These are phyloP conservation scores for Penicillium psychrofluorescens DNA, from an alignment of 495 filamentous ascomycete species.

Conservation along the genomic window DNA sequence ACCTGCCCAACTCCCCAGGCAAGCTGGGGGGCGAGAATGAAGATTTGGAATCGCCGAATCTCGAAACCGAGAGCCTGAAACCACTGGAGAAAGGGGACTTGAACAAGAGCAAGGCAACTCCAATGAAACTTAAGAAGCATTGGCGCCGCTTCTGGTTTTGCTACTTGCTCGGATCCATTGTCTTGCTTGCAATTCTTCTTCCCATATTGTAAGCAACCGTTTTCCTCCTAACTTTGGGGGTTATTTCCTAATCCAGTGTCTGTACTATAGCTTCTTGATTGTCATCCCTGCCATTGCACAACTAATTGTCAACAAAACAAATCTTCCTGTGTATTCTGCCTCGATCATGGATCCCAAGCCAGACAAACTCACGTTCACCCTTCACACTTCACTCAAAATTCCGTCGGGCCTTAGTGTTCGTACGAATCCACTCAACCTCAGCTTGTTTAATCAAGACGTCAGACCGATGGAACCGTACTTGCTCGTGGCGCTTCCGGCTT, in stretches of 20 bases:
- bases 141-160: conserved; percentile 36
- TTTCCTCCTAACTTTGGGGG: no score
- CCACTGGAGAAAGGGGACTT: no score
- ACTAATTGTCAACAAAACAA: conserved; percentile 29
- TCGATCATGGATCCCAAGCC: conserved; percentile 26
- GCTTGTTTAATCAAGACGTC: conserved; percentile 28
- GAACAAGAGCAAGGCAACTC: not conserved
- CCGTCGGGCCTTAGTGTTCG: conserved; percentile 22
- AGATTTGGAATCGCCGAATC: no score
- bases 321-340: conserved; percentile 28
- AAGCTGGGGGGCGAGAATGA: no score
- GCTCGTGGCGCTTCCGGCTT: conserved; percentile 21
- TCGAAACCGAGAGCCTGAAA: no score
- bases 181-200: conserved; percentile 36
- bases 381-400: conserved; percentile 27
- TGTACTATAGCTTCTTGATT: conserved; percentile 15
- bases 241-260: no score
- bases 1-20: no score
- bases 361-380: conserved; percentile 24
- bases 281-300: conserved; percentile 35
- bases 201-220: conserved; percentile 29
- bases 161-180: conserved; percentile 26
- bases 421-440: conserved; percentile 26
- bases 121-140: conserved; percentile 8
- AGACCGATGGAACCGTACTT: conserved; percentile 25